These are phyloP conservation scores for Mycena citricolor DNA, from an alignment of 1,284 basidiomycete genomes.

Conservation along the genomic window DNA sequence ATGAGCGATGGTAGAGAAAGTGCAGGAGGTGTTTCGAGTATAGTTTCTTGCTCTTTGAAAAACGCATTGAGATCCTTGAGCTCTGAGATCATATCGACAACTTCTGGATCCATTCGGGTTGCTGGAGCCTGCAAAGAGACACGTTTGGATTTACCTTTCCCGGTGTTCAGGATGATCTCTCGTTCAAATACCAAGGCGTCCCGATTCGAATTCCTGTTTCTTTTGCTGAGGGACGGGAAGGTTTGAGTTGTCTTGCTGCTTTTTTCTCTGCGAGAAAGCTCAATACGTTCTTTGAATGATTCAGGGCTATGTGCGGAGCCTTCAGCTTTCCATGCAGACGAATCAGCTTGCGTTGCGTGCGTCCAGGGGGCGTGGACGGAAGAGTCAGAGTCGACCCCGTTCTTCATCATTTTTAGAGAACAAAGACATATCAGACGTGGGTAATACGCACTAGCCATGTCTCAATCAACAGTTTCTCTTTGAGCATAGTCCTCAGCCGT, in stretches of 20 bases:
- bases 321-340: slow-evolving; percentile 47
- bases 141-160: slow-evolving; percentile 31
- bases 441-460: slow-evolving; percentile 51
- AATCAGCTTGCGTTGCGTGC: slow-evolving; percentile 29
- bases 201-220: too few relatives aligned
- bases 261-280: slow-evolving; percentile 15
- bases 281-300: slow-evolving; percentile 28
- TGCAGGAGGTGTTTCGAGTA: too few relatives aligned
- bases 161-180: slow-evolving; percentile 32
- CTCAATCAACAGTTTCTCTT: slow-evolving; percentile 48
- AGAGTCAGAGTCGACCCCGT: slow-evolving; percentile 32
- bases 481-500: slow-evolving; percentile 48
- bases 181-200: slow-evolving; percentile 37
- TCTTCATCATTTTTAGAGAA: slow-evolving; percentile 31
- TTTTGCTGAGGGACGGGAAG: too few relatives aligned
- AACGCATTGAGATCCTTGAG: slow-evolving; percentile 39
- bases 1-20: slow-evolving; percentile 45
- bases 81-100: slow-evolving; percentile 42
- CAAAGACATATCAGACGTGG: slow-evolving; percentile 3
- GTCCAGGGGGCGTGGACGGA: slow-evolving; percentile 50
- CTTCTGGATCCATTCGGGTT: slow-evolving; percentile 38
- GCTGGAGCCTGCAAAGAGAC: slow-evolving; percentile 38
- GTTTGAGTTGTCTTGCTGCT: slow-evolving; percentile 22
- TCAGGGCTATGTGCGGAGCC: slow-evolving; percentile 50
- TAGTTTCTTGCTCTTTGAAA: slow-evolving; percentile 33